A percentile compares a stretch with the other conserved stretches of the same genome.
Evolutionary conservation across 202 grass and related monocot species (phyloP).

Genomic region (Setaria italica): DNA sequence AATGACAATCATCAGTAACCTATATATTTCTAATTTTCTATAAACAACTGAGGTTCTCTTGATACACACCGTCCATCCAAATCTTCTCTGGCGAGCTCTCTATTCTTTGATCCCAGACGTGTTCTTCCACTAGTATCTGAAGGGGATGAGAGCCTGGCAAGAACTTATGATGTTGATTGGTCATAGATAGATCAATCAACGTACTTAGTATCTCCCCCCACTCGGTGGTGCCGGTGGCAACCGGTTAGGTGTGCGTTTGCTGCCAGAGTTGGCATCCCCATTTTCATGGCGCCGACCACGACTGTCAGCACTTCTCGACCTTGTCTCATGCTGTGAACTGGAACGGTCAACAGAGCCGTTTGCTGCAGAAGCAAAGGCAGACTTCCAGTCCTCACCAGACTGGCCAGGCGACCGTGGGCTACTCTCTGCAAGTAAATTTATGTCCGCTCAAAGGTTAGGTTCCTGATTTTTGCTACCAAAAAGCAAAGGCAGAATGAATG

Average conservation of each 20-base stretch:
- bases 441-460: constrained; percentile 28
- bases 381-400: constrained; percentile 84
- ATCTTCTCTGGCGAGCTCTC: constrained; percentile 19
- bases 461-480: constrained; percentile 35
- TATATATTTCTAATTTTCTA: constrained; percentile 66
- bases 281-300: constrained; percentile 73
- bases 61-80: constrained; percentile 52
- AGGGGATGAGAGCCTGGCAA: constrained; percentile 31
- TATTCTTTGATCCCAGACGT: constrained; percentile 35
- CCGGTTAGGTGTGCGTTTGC: constrained; percentile 85
- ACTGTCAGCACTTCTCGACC: constrained; percentile 77
- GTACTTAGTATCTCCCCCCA: constrained; percentile 59
- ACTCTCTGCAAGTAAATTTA: constrained; percentile 67
- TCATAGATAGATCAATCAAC: constrained; percentile 36
- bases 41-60: constrained; percentile 60
- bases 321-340: constrained; percentile 66
- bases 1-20: constrained; percentile 50
- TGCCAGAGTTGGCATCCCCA: constrained; percentile 75
- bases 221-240: constrained; percentile 82
- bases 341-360: constrained; percentile 67
- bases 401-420: constrained; percentile 58
- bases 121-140: constrained; percentile 27
- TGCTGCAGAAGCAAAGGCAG: constrained; percentile 75
- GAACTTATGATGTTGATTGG: constrained; percentile 35
- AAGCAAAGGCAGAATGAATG: constrained; percentile 11